These are phyloP conservation scores for Eucalyptus erythrocorys DNA, from an alignment of 345 rosid genomes.

Conservation along the genomic window DNA sequence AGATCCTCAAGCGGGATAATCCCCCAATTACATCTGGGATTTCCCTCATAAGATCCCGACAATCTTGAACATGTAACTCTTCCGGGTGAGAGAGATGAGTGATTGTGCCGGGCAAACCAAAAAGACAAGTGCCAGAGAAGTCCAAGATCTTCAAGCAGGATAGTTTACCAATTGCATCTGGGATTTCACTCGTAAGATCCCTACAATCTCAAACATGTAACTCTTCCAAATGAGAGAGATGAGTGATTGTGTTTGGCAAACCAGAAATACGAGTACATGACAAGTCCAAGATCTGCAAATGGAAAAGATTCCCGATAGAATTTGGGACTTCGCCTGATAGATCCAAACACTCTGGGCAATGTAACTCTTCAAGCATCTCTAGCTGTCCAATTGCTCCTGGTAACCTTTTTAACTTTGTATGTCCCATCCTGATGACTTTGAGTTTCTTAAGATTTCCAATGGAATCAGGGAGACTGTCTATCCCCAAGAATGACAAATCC, in stretches of 20 bases:
- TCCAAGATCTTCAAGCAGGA: not conserved
- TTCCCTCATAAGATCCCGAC: rapidly evolving
- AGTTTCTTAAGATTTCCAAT: not conserved
- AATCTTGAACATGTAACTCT: rapidly evolving
- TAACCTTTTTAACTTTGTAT: not conserved
- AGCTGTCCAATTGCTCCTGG: not conserved
- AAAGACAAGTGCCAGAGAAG: not conserved
- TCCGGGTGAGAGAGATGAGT: rapidly evolving
- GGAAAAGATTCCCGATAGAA: not conserved
- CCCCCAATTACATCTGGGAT: rapidly evolving
- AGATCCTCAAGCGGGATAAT: too few species aligned
- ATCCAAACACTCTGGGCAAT: rapidly evolving
- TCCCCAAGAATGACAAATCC: not conserved
- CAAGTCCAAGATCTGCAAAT: rapidly evolving
- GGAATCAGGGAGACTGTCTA: not conserved
- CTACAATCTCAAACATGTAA: rapidly evolving
- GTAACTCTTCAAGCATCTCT: not conserved
- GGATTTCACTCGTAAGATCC: rapidly evolving
- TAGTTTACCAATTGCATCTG: not conserved
- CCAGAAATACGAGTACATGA: not conserved
- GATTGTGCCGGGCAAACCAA: rapidly evolving
- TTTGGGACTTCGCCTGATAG: not conserved
- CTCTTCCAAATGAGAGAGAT: not conserved
- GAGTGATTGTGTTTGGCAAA: not conserved
- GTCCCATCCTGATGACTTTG: not conserved